Evolutionary conservation across 139 green algal species (phyloP).

Genomic region (Haematococcus lacustris): DNA sequence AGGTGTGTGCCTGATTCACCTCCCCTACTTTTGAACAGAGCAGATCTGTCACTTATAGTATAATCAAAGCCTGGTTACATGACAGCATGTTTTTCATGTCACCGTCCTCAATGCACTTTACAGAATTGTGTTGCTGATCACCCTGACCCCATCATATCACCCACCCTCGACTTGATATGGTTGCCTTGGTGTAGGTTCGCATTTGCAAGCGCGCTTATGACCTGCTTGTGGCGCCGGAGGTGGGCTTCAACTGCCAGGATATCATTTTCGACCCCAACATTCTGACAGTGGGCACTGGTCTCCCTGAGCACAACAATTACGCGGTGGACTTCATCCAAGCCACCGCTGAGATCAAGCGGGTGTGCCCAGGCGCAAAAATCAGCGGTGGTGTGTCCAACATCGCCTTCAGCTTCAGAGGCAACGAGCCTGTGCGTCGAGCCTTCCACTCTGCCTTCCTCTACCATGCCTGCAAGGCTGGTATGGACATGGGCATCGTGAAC

Average conservation of each 20-base stretch:
- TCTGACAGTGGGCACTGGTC: conserved; percentile 91
- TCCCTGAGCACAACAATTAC: conserved; percentile 99
- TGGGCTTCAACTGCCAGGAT: conserved; percentile 91
- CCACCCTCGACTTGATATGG: too few relatives aligned
- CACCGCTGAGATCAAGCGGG: conserved; percentile 85
- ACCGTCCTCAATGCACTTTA: too few relatives aligned
- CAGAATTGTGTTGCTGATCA: too few relatives aligned
- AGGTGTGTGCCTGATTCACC: too few relatives aligned
- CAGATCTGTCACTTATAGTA: too few relatives aligned
- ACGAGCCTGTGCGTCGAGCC: conserved; percentile 85
- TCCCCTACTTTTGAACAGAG: too few relatives aligned
- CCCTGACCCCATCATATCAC: too few relatives aligned
- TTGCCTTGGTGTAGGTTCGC: conserved; percentile 58
- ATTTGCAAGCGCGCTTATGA: conserved; percentile 93
- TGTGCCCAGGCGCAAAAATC: conserved; percentile 93
- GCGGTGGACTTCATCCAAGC: conserved; percentile 96
- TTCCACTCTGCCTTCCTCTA: conserved; percentile 95
- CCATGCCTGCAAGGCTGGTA: conserved; percentile 88
- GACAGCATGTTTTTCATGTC: too few relatives aligned
- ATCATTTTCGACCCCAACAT: conserved; percentile 99
- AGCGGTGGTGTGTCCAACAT: conserved; percentile 96
- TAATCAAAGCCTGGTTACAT: too few relatives aligned
- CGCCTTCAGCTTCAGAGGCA: conserved; percentile 97
- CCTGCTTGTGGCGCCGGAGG: conserved; percentile 91
- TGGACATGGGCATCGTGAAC: conserved; percentile 99